Base-by-base conservation (phyloP, 164 flowering plant genomes). In the Vitis riparia region DNA sequence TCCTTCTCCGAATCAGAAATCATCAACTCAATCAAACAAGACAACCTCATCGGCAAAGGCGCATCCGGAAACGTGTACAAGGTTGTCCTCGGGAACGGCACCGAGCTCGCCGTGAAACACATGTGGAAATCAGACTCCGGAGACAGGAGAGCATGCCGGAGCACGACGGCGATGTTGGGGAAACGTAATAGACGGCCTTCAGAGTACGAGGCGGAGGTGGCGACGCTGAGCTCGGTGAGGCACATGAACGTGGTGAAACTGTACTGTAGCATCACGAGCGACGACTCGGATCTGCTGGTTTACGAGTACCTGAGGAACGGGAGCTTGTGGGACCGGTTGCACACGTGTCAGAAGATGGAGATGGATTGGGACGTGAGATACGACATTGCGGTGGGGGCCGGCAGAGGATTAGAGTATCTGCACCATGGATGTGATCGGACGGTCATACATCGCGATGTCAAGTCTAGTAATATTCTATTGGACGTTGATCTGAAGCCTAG, bases 211-310 rank as follows among this genome's bases (percentile, higher is more conserved):
- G 93, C 94, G 0, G 94, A 92, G 82, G 92, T 90, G 59, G 85
- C 75, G 15, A 74, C 90, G 8, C 63, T 92, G 77, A 90, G 94
- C 73, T 80, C 87, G 0, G 67, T 92, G 0, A 81, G 91, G 65
- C 97, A 92, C 58, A 87, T 90, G 59, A 90, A 92, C 63, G 94
- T 92, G 69, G 97, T 92, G 77, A 87, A 90, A 66, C 72, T 91
- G 11, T 91, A 79, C 50, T 87, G 92, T 55, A 89, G 94, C 85
- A 82, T 91, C 56, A 82, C 88, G 0, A 87, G 88, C 57, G 94
- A 88, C 75, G 92, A 87, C 60, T 84, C 89, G 17, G 73, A 76
- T 60, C 76, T 90, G 62, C 75, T 92, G 60, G 97, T 92, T 11
- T 92, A 90, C 57, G 94, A 92, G 79, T 90, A 84, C 75, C 14